These are phyloP conservation scores for Graphilbum fragrans DNA, from an alignment of 2,329 filamentous ascomycete genomes.

Conservation along the genomic window DNA sequence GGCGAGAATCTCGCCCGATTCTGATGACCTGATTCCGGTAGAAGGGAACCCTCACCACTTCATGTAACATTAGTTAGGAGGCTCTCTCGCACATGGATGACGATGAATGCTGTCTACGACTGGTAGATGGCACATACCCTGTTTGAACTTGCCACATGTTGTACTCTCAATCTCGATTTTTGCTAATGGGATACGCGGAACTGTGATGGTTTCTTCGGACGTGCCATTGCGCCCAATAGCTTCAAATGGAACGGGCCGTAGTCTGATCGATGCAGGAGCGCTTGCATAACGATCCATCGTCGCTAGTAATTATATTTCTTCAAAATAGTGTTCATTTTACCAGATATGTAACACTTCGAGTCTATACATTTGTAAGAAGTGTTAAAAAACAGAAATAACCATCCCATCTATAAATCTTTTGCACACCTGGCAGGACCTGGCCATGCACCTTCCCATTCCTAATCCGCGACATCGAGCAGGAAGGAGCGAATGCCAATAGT, in stretches of 20 bases:
- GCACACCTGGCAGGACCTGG: no score
- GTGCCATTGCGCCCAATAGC: no score
- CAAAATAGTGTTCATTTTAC: background rate
- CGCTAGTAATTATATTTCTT: background rate
- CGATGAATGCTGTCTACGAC: background rate
- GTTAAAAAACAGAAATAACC: no score
- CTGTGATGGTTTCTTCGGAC: no score
- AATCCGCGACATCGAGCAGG: no score
- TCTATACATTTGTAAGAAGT: no score
- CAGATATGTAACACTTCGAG: no score
- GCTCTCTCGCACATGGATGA: background rate
- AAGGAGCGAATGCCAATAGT: no score
- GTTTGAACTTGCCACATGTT: conserved; percentile 7
- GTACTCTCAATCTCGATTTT: conserved; percentile 6
- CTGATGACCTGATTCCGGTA: conserved; percentile 7
- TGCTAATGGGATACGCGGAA: background rate
- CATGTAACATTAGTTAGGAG: background rate
- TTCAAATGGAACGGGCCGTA: background rate
- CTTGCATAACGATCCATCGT: background rate
- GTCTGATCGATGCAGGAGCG: background rate
- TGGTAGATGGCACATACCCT: conserved; percentile 2
- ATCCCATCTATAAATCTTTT: no score
- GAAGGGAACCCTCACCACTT: conserved; percentile 9
- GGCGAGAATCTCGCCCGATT: conserved; percentile 15
- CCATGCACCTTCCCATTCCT: no score